Evolutionary conservation across 495 filamentous ascomycete species (phyloP), one percentile per base, ranked within the genome.

Genomic region (Amphirosellinia nigrospora): DNA sequence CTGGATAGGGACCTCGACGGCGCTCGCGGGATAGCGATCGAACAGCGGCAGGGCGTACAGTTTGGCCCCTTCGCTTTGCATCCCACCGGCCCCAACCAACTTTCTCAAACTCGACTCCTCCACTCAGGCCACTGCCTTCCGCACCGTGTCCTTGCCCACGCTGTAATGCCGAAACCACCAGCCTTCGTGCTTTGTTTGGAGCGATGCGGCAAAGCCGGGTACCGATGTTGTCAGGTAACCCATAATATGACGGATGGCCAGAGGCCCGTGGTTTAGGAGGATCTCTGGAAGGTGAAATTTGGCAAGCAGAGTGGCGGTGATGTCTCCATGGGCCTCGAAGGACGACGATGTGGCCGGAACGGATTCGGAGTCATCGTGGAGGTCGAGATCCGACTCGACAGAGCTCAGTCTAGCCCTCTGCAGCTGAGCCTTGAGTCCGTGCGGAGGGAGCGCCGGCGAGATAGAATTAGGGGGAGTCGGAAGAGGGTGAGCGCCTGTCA

Each of bases 1-100:
- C 83, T 8, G 85, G 86, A 77, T 73, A 72, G 77, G 80, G 77
- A 83, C 76, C 77, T 79, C 74, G 74, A 79, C 64, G 78, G 78
- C 72, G 85, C 88, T 60, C 82, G 79, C 71, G 79, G 83, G 74
- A 78, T 80, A 53, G 75, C 70, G 74, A 65, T 73, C 75, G 69
- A 65, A 71, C 71, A n/a, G 46, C 8, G 45, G 71, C 64, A 32
- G 87, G 83, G 67, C 87, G 86, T 58, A 86, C 74, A 16, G 87
- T 81, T 71, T 94, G 89, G 32, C 89, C 92, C 66, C 89, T 88
- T 78, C 86, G 86, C 73, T 87, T 89, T 67, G 95, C 95, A 79
- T 96, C 91, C 96, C 96, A 99, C 56, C 93, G 89, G 59, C 96
- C 96, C 96, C 96, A 99, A 69, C 96, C 96, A 68, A 97, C 91